These are phyloP conservation scores for Trichophaea hybrida DNA, from an alignment of 2,329 filamentous ascomycete genomes.

Conservation along the genomic window DNA sequence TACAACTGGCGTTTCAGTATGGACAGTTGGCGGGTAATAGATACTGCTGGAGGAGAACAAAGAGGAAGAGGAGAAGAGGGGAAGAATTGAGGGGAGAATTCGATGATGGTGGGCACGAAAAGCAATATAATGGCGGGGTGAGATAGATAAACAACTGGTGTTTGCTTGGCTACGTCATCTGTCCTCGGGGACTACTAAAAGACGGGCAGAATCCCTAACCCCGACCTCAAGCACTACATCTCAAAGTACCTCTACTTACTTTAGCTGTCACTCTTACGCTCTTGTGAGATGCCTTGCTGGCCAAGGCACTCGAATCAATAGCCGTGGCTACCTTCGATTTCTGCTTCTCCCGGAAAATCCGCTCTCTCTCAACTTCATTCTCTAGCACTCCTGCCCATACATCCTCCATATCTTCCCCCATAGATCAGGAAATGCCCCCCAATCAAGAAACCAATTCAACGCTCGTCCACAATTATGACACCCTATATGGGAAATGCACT, in stretches of 20 bases:
- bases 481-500: not conserved
- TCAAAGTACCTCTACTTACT: too few relatives aligned
- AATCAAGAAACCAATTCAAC: not conserved
- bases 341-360: not conserved
- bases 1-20: not conserved
- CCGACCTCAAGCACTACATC: too few relatives aligned
- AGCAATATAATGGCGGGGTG: not conserved
- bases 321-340: conserved; percentile 4
- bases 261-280: not conserved
- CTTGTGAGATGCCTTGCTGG: not conserved
- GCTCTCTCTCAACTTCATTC: not conserved
- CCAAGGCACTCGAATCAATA: not conserved
- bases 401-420: not conserved
- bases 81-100: not conserved
- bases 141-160: not conserved
- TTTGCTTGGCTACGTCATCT: not conserved
- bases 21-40: not conserved
- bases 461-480: not conserved
- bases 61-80: not conserved
- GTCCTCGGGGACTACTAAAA: too few relatives aligned
- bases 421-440: not conserved
- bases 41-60: not conserved
- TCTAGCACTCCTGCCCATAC: not conserved
- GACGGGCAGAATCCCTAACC: too few relatives aligned
- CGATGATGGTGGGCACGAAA: not conserved